Percentiles rank a stretch among this genome's conserved stretches.
Evolutionary conservation across 441 rosid genomes (phyloP).

Genomic region (Mallotus repandus): DNA sequence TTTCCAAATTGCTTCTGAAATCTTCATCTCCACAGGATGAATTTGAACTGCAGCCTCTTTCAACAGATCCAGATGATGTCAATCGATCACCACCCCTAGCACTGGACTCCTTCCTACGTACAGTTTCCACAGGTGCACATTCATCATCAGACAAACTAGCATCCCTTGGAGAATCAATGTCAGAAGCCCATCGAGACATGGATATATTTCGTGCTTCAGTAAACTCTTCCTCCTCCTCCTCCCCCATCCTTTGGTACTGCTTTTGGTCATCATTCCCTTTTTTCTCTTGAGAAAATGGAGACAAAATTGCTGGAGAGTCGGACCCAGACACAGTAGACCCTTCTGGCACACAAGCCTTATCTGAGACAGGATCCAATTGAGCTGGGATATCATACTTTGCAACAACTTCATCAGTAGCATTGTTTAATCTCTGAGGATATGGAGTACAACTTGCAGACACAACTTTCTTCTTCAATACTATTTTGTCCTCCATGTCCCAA

Average conservation of each 20-base stretch:
- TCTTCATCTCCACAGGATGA: conserved; percentile 24
- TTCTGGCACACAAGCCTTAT: conserved; percentile 9
- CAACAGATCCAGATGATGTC: conserved; percentile 32
- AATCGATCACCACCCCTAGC: conserved; percentile 37
- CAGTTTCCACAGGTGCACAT: conserved; percentile 23
- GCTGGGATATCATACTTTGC: conserved; percentile 12
- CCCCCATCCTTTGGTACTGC: conserved; percentile 33
- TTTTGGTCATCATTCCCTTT: conserved; percentile 23
- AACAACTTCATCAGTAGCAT: conserved; percentile 19
- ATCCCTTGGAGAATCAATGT: conserved; percentile 40
- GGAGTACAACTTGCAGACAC: conserved; percentile 9
- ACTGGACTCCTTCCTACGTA: conserved; percentile 22
- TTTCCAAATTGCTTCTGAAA: conserved; percentile 27
- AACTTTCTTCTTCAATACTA: conserved; percentile 31
- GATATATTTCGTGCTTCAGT: conserved; percentile 46
- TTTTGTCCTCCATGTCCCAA: conserved; percentile 41
- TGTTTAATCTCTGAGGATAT: conserved; percentile 12
- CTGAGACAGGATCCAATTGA: conserved; percentile 24
- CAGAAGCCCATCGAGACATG: conserved; percentile 72
- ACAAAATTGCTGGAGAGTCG: conserved; percentile 8
- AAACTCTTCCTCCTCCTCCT: conserved; percentile 47
- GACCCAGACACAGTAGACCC: not conserved
- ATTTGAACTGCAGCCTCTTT: conserved; percentile 23
- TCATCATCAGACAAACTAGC: conserved; percentile 31
- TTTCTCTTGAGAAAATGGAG: conserved; percentile 17